phyloP scores from a whole-genome alignment of 306 rosid species.

The Vigna nakashimae region DNA sequence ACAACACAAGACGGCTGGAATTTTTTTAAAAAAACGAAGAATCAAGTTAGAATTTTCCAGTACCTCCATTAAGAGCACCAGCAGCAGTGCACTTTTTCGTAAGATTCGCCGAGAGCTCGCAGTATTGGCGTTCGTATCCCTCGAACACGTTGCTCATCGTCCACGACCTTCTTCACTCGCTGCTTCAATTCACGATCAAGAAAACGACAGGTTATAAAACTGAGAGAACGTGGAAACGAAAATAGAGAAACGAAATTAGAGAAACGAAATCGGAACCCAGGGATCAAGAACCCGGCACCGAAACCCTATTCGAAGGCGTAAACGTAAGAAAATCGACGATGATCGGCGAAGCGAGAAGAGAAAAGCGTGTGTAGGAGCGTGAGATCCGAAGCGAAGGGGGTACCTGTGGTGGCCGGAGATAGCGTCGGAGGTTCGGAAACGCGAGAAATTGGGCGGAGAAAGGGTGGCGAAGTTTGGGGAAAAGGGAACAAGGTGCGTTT shows the following conservation, averaged over 20 bases:
- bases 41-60: constrained; percentile 18
- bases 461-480: constrained; percentile 11
- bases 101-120: constrained; percentile 84
- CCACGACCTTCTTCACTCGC: constrained; percentile 37
- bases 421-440: constrained; percentile 4
- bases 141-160: constrained; percentile 86
- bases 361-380: background rate
- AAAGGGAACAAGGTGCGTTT: constrained; percentile 40
- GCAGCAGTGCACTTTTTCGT: constrained; percentile 71
- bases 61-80: constrained; percentile 83
- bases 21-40: background rate
- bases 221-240: background rate
- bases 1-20: background rate
- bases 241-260: constrained; percentile 19
- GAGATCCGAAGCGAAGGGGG: background rate
- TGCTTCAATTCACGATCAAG: constrained; percentile 46
- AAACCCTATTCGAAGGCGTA: constrained; percentile 36
- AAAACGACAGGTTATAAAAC: background rate
- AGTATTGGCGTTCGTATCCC: constrained; percentile 88
- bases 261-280: constrained; percentile 31
- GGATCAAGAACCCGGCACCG: constrained; percentile 6
- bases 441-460: constrained; percentile 48
- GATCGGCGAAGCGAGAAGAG: constrained; percentile 31
- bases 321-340: background rate
- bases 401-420: constrained; percentile 46